Conservation (phyloP, 106 monocot genomes). For the Acorus gramineus region DNA sequence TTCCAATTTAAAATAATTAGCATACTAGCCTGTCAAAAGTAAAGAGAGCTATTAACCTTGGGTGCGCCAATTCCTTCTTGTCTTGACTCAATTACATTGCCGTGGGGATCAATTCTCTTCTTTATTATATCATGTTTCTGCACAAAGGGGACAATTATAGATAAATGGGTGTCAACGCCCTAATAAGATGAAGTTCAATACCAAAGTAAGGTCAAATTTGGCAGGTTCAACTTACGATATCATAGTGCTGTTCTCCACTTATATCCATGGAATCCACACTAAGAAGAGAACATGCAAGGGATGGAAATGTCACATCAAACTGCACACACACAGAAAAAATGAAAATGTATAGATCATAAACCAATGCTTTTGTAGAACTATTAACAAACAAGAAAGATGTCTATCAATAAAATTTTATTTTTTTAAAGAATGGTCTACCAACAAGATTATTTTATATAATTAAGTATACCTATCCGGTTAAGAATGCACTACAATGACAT, state of each 20-base stretch:
- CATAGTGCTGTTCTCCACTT: constrained; percentile 93
- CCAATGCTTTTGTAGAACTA: no score
- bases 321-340: constrained; percentile 30
- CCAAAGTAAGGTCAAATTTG: no score
- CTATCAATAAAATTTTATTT: no score
- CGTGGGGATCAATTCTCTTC: constrained; percentile 73
- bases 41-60: constrained; percentile 40
- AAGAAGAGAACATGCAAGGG: constrained; percentile 81
- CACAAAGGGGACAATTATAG: constrained; percentile 8
- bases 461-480: no score
- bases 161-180: neutral
- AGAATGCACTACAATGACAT: no score
- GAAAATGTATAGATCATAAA: no score
- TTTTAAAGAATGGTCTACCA: no score
- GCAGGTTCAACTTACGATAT: constrained; percentile 52
- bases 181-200: neutral
- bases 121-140: constrained; percentile 93
- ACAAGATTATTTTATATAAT: no score
- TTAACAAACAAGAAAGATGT: no score
- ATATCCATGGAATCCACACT: constrained; percentile 92
- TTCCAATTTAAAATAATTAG: no score
- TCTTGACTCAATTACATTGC: constrained; percentile 68
- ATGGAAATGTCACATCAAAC: constrained; percentile 95
- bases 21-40: neutral
- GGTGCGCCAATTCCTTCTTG: constrained; percentile 82